A percentile compares a stretch with the other conserved stretches of the same genome.
Evolutionary conservation across 2,329 filamentous ascomycete species (phyloP).

Genomic region (Neofusicoccum laricinum): DNA sequence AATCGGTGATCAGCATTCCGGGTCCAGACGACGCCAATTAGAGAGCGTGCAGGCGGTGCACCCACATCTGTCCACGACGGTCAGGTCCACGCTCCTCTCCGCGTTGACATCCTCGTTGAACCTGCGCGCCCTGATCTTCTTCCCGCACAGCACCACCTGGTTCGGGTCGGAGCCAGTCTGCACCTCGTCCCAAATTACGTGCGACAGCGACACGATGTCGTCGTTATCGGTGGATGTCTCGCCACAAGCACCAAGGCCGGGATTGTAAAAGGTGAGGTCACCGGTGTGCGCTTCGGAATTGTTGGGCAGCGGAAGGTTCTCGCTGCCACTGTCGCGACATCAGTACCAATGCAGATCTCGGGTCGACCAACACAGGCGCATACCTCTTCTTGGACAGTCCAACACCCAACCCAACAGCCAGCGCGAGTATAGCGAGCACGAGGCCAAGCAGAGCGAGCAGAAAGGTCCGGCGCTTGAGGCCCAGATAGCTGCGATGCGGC

Average conservation of each 20-base stretch:
- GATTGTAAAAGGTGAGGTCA: constrained; percentile 68
- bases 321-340: neutral
- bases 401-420: constrained; percentile 5
- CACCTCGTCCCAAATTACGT: constrained; percentile 63
- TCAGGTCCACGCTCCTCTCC: constrained; percentile 56
- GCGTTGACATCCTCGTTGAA: constrained; percentile 45
- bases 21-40: neutral
- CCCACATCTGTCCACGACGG: constrained; percentile 65
- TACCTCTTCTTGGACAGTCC: neutral
- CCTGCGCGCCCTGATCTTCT: constrained; percentile 60
- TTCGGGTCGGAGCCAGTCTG: constrained; percentile 52
- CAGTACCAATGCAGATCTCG: neutral
- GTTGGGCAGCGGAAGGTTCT: constrained; percentile 12
- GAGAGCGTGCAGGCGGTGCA: neutral
- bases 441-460: neutral
- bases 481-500: neutral
- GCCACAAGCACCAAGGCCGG: constrained; percentile 69
- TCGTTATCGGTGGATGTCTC: constrained; percentile 53
- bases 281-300: constrained; percentile 40
- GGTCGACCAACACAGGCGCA: neutral
- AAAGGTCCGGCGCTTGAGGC: neutral
- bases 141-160: constrained; percentile 64
- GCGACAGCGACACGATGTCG: constrained; percentile 64
- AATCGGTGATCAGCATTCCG: constrained; percentile 8
- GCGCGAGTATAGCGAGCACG: constrained; percentile 2